Base-by-base conservation (phyloP, 768 basidiomycete genomes). In the Suillus paluster region DNA sequence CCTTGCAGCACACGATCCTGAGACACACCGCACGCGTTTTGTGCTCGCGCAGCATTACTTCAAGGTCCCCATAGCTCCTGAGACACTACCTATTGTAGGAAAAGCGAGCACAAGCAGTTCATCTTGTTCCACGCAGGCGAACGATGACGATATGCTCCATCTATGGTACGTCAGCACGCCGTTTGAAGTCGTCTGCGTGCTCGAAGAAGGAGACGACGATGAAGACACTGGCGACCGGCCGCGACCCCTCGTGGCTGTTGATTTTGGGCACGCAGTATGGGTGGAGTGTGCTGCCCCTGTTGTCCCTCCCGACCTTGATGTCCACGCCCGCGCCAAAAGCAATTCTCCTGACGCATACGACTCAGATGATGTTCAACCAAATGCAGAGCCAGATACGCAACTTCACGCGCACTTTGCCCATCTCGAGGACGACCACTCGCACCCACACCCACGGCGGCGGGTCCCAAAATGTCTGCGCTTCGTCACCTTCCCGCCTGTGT, bases 181-280 rank as follows among this genome's bases (percentile, higher is more conserved):
- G 12, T 91, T 91, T 67, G 89, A 90, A 69, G 85, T 90, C 23
- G 87, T 88, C 17, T 86, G 87, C 63, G 84, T 89, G 21, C 74
- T 81, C 55, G 89, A 89, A 60, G 63, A 66, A 38, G n/a, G 66
- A 23, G 41, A 64, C 30, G 75, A 73, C 17, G 74, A 75, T 0
- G 75, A 75, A 15, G 75, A 76, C 41, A 57, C 67, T 34, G 57
- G 66, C 30, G 86, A 85, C 34, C 79, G 86, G 5, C 86, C 86
- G 21, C 80, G 89, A 3, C 89, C 89, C 25, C 80, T 91, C 15
- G 85, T 91, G n/a, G 90, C 90, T 0, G 89, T 95, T 8, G 87
- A 95, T 70, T 96, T 95, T 76, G 91, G 92, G 45, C 92, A 94
- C 68, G 90, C 94, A 19, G 89, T 92, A 39, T 91, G 92, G 85